Evolutionary conservation across 1,284 basidiomycete species (phyloP).

Genomic region (Fistulinella cinereoalba): DNA sequence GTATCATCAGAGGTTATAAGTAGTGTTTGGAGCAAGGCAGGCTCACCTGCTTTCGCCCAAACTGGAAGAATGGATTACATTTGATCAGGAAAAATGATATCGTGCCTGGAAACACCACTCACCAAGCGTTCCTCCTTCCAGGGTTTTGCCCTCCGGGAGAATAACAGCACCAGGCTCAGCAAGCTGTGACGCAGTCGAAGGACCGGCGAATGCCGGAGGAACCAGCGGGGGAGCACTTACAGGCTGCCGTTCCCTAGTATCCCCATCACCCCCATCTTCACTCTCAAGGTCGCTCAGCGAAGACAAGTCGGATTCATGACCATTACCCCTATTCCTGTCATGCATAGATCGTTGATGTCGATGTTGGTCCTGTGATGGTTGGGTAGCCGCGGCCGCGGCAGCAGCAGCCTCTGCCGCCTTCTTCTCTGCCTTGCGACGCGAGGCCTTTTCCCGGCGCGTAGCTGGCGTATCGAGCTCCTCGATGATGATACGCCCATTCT

Average conservation of each 20-base stretch:
- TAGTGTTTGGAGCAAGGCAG: too few species aligned
- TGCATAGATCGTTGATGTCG: conserved; percentile 1
- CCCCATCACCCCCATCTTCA: conserved; percentile 14
- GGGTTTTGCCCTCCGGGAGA: conserved; percentile 30
- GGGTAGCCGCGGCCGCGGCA: conserved; percentile 20
- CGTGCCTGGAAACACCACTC: too few species aligned
- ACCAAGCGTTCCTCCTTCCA: conserved; percentile 57
- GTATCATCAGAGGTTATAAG: too few species aligned
- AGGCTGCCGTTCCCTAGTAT: conserved; percentile 3
- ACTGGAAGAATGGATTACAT: conserved; percentile 39
- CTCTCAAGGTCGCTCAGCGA: conserved; percentile 31
- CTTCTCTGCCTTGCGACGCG: conserved; percentile 46
- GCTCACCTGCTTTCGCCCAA: conserved; percentile 64
- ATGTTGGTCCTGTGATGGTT: neutral
- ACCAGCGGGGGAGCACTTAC: neutral
- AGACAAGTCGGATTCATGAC: conserved; percentile 27
- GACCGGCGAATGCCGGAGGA: conserved; percentile 5
- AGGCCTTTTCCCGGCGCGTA: conserved; percentile 55
- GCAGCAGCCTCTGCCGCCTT: conserved; percentile 23
- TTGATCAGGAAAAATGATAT: too few species aligned
- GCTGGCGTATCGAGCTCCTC: conserved; percentile 69
- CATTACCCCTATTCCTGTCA: conserved; percentile 11
- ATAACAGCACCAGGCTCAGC: conserved; percentile 23
- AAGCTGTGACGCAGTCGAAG: conserved; percentile 7
- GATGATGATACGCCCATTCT: conserved; percentile 51